Base-by-base conservation (phyloP, 768 basidiomycete species). In the Astraeus odoratus region DNA sequence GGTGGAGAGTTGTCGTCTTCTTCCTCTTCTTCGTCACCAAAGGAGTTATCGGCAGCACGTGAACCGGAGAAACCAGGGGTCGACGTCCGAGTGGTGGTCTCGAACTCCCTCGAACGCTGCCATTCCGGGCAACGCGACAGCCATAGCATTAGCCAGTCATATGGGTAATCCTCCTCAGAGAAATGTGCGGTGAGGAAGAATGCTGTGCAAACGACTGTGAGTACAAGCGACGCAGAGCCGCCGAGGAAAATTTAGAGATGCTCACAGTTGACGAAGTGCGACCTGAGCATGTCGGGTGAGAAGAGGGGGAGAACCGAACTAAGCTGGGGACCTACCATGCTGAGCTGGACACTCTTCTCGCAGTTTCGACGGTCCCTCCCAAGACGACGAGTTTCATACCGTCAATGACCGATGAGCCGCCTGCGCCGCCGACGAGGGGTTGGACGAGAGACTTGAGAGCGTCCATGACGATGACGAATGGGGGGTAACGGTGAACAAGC, bases 61-160 rank as follows among this genome's bases (percentile, higher is more conserved):
- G 69, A 66, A 40, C 60, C 56, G 43, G 74, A 71, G 48, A 76
- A 72, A 19, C 80, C 78, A 3, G 82, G 77, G 3, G 78, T 79
- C 9, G 80, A 71, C 0, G 81, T 75, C 29, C 87, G 78, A 10
- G 87, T 90, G 15, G 88, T 91, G 0, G 87, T 89, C 67, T 91
- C 88, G 49, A 91, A 89, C 65, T 91, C 88, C 46, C 88, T 78
- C 7, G 87, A 88, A 30, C 86, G 82, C 57, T 90, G 87, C 87
- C 87, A 90, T 64, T 90, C 87, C 33, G 87, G 75, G 70, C 85
- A 76, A 42, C 86, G 81, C 34, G 86, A 86, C 39, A 91, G 78
- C 87, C 87, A 91, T 25, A 89, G 74, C 85, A 90, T 90, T 42
- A 91, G 74, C 87, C 87, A 91, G 66, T 91, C 87, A 54, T 89